These are phyloP conservation scores for Beta lomatogona DNA, from an alignment of 179 eudicot genomes.

Conservation along the genomic window DNA sequence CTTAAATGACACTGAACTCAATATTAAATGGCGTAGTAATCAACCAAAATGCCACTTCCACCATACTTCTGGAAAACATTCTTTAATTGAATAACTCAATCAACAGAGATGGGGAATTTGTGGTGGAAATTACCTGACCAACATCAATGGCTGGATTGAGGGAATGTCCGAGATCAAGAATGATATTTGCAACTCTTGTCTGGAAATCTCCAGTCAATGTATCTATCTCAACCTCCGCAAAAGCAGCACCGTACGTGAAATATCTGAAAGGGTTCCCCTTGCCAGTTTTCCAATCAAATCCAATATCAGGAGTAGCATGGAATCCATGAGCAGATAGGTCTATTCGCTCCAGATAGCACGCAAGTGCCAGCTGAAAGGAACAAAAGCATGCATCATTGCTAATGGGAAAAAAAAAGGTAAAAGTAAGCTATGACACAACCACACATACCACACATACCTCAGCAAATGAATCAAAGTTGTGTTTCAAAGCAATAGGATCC, in stretches of 20 bases:
- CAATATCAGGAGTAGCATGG: constrained; percentile 80
- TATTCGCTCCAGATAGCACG: constrained; percentile 86
- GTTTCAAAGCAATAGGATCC: constrained; percentile 74
- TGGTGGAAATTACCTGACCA: constrained; percentile 68
- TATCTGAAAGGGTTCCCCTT: constrained; percentile 80
- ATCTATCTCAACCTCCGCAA: constrained; percentile 95
- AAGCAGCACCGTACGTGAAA: constrained; percentile 96
- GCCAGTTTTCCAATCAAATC: constrained; percentile 86
- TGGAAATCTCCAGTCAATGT: constrained; percentile 96
- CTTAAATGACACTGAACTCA: neutral
- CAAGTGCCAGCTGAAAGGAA: constrained; percentile 58
- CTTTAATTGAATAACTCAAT: neutral
- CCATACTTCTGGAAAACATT: neutral
- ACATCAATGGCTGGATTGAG: constrained; percentile 96
- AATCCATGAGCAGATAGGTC: constrained; percentile 99
- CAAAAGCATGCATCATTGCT: neutral
- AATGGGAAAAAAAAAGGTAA: neutral
- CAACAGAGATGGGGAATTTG: constrained; percentile 13
- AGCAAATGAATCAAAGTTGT: constrained; percentile 58
- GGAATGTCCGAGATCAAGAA: constrained; percentile 89
- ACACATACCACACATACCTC: constrained; percentile 52
- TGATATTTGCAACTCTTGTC: constrained; percentile 75
- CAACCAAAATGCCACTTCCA: neutral
- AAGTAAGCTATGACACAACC: neutral
- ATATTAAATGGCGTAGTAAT: neutral